Conservation (phyloP, 352 stramenopile genomes). For the Discostella stelligera region DNA sequence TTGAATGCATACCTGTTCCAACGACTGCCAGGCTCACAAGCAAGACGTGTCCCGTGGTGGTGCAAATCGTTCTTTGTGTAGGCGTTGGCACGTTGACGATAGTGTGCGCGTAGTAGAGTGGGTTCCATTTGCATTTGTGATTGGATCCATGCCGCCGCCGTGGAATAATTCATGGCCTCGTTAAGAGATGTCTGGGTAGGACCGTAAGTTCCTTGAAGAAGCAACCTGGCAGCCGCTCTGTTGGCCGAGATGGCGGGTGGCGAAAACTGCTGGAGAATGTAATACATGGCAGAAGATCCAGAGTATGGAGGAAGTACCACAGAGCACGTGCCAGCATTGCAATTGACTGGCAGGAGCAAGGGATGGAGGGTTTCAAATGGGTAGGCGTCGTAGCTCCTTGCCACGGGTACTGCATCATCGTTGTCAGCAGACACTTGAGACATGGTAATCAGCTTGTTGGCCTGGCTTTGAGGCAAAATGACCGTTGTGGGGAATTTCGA, state of each 20-base stretch:
- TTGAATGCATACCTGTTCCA: conserved; percentile 52
- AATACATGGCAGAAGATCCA: conserved; percentile 2
- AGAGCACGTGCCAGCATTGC: neutral
- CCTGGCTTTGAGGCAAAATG: conserved; percentile 12
- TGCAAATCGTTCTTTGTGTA: conserved; percentile 36
- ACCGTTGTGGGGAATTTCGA: conserved; percentile 7
- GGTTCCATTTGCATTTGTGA: conserved; percentile 37
- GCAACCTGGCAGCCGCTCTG: conserved; percentile 13
- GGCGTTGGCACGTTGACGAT: conserved; percentile 39
- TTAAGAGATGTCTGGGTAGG: conserved; percentile 37
- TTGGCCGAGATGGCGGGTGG: conserved; percentile 5
- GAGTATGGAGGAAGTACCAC: conserved; percentile 14
- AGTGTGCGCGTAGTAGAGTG: conserved; percentile 34
- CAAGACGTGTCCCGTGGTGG: conserved; percentile 21
- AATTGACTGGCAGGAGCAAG: conserved; percentile 28
- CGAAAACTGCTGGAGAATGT: conserved; percentile 18
- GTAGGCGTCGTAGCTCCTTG: conserved; percentile 30
- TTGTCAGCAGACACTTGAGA: conserved; percentile 25
- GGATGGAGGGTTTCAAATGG: conserved; percentile 28
- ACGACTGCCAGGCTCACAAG: conserved; percentile 40
- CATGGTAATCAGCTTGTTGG: conserved; percentile 17
- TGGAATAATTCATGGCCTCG: conserved; percentile 25
- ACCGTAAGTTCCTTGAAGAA: conserved; percentile 49
- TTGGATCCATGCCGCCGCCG: conserved; percentile 32
- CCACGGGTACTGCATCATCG: conserved; percentile 21